Evolutionary conservation across 1,139 yeast genomes (phyloP).

Genomic region (Blastobotrys apis): DNA sequence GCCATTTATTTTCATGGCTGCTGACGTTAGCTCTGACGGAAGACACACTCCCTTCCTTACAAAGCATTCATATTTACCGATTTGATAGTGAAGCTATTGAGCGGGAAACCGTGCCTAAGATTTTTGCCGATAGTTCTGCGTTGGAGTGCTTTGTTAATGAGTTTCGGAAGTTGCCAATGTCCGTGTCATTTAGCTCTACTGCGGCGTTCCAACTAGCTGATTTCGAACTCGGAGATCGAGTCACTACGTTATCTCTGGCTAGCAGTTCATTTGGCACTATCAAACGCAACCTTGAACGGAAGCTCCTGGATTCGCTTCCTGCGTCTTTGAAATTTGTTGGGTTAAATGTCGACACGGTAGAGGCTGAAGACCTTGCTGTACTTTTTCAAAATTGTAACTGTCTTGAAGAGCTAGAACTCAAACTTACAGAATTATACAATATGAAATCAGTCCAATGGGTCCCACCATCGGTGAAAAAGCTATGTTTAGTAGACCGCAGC

Average conservation of each 20-base stretch:
- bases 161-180: not conserved
- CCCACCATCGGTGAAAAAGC: constrained; percentile 8
- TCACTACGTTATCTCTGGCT: constrained; percentile 2
- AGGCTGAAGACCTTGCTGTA: constrained; percentile 1
- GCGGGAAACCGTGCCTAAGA: constrained; percentile 2
- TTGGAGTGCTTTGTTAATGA: constrained; percentile 6
- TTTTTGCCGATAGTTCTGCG: constrained; percentile 3
- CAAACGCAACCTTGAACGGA: constrained; percentile 1
- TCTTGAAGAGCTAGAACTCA: constrained; percentile 1
- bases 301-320: constrained; percentile 6
- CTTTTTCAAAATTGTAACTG: constrained; percentile 1
- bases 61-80: not conserved
- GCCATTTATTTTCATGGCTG: constrained; percentile 10
- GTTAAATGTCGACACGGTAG: constrained; percentile 7
- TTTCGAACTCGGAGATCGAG: constrained; percentile 1
- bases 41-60: not conserved
- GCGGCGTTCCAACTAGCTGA: constrained; percentile 9
- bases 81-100: constrained; percentile 3
- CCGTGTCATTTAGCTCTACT: not conserved
- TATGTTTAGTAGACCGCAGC: too few relatives aligned
- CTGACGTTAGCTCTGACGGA: constrained; percentile 5
- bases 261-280: not conserved
- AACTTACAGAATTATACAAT: constrained; percentile 2
- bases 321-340: not conserved
- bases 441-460: constrained; percentile 5